Conservation (phyloP, 2,329 filamentous ascomycete species). For the Penicillium sp. region DNA sequence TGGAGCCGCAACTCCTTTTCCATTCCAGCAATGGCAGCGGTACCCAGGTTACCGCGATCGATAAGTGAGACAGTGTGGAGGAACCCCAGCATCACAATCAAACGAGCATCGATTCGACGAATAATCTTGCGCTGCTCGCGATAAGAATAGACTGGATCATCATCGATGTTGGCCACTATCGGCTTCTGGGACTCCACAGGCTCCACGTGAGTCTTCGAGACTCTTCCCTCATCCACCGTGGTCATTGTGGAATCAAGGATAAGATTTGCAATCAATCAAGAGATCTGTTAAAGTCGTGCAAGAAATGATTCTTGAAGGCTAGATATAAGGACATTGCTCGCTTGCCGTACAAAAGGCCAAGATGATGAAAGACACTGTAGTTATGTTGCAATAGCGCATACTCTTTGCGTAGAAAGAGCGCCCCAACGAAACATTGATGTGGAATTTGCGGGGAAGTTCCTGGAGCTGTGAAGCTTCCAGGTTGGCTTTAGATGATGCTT, state of each 20-base stretch:
- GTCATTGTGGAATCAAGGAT: background rate
- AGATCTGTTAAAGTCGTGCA: background rate
- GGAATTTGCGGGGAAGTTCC: conserved; percentile 8
- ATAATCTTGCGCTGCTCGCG: conserved; percentile 21
- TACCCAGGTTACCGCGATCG: conserved; percentile 20
- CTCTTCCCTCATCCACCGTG: background rate
- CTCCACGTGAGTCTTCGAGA: background rate
- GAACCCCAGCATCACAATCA: conserved; percentile 21
- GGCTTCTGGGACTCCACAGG: conserved; percentile 8
- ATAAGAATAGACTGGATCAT: conserved; percentile 10
- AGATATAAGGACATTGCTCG: background rate
- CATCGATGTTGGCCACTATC: conserved; percentile 3
- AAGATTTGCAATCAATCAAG: background rate
- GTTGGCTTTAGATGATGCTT: background rate
- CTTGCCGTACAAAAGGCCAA: background rate
- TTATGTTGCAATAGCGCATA: conserved; percentile 10
- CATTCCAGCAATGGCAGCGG: conserved; percentile 22
- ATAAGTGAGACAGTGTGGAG: conserved; percentile 20
- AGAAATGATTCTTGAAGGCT: background rate
- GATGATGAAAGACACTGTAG: conserved; percentile 9
- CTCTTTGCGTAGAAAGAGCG: background rate
- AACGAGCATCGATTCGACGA: conserved; percentile 17
- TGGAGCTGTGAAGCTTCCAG: background rate
- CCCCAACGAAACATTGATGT: background rate
- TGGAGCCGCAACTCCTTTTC: conserved; percentile 6